Conservation (phyloP, 1,139 yeast species). For the Blastobotrys arbuscula region DNA sequence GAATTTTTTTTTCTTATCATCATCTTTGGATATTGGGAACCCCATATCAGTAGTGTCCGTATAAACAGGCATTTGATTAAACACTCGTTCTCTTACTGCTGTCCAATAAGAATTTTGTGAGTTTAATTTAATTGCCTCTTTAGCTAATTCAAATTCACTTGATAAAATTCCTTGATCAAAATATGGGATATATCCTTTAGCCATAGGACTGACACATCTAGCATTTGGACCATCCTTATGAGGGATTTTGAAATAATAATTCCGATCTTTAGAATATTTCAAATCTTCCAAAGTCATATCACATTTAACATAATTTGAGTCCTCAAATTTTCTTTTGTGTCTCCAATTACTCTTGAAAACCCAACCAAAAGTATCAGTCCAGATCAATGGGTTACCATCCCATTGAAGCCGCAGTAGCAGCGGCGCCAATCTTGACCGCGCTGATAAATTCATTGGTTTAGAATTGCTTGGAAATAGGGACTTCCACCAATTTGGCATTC, state of each 20-base stretch:
- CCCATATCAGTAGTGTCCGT: slow-evolving; percentile 33
- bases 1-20: slow-evolving; percentile 30
- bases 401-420: slow-evolving; percentile 70
- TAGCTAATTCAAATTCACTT: slow-evolving; percentile 68
- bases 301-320: slow-evolving; percentile 48
- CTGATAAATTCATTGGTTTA: slow-evolving; percentile 50
- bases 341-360: slow-evolving; percentile 57
- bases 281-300: slow-evolving; percentile 36
- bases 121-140: slow-evolving; percentile 69
- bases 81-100: slow-evolving; percentile 79
- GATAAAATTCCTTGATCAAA: slow-evolving; percentile 71
- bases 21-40: slow-evolving; percentile 13
- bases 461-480: slow-evolving; percentile 53
- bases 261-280: slow-evolving; percentile 17
- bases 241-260: slow-evolving; percentile 61
- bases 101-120: slow-evolving; percentile 90
- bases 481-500: slow-evolving; percentile 92
- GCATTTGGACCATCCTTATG: slow-evolving; percentile 80
- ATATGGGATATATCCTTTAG: slow-evolving; percentile 64
- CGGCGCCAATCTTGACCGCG: slow-evolving; percentile 73
- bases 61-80: slow-evolving; percentile 78
- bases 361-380: slow-evolving; percentile 86
- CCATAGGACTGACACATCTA: slow-evolving; percentile 72
- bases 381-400: slow-evolving; percentile 77
- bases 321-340: slow-evolving; percentile 39